Evolutionary conservation across 345 rosid genomes (phyloP).

Genomic region (Citrus mangshanensis): DNA sequence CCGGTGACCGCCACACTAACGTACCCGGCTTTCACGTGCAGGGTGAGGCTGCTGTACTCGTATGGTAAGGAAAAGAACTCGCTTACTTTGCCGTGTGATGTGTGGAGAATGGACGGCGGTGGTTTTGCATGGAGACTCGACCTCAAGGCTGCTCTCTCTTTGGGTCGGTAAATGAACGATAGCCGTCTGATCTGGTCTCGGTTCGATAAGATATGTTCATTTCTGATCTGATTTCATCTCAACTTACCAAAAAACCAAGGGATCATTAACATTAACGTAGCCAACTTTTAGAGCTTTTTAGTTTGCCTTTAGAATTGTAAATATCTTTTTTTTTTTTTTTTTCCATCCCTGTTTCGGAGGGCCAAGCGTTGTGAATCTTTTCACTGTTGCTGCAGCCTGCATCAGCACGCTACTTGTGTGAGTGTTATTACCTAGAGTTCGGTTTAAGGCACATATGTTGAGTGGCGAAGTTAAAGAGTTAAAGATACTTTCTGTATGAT

Average conservation of each 20-base stretch:
- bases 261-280: slow-evolving; percentile 2
- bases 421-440: neutral
- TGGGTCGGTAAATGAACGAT: slow-evolving; percentile 34
- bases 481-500: neutral
- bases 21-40: slow-evolving; percentile 60
- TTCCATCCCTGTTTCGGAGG: too few relatives aligned
- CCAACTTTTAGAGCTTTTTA: neutral
- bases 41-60: slow-evolving; percentile 63
- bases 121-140: slow-evolving; percentile 92
- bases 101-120: slow-evolving; percentile 74
- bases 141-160: slow-evolving; percentile 64
- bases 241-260: neutral
- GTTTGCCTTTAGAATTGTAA: neutral
- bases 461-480: neutral
- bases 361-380: neutral
- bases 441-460: neutral
- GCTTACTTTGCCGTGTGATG: slow-evolving; percentile 74
- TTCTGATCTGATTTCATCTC: neutral
- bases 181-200: neutral
- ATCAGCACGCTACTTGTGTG: neutral
- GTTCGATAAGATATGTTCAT: neutral
- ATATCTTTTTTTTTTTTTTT: neutral
- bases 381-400: neutral
- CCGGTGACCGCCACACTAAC: slow-evolving; percentile 25
- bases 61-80: slow-evolving; percentile 50